phyloP scores from a whole-genome alignment of 805 yeast genomes.

The Candida orba region DNA sequence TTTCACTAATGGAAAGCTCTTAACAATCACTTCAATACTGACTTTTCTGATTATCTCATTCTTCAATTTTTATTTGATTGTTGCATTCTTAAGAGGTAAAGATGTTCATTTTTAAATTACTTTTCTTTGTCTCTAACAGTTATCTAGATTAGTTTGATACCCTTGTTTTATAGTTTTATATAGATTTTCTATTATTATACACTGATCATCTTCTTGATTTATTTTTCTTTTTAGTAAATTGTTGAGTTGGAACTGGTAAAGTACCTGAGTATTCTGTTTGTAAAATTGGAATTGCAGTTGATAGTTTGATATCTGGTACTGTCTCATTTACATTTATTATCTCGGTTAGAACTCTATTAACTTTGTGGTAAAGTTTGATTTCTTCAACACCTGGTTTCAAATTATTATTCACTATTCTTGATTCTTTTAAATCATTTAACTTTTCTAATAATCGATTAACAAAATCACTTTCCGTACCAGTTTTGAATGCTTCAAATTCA shows the following conservation, averaged over 20 bases:
- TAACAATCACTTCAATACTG: slow-evolving; percentile 42
- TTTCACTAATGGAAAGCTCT: slow-evolving; percentile 38
- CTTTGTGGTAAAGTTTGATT: slow-evolving; percentile 33
- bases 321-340: slow-evolving; percentile 32
- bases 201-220: slow-evolving; percentile 15
- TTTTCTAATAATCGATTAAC: slow-evolving; percentile 40
- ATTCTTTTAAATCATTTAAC: slow-evolving; percentile 43
- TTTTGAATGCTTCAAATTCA: slow-evolving; percentile 40
- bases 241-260: slow-evolving; percentile 53
- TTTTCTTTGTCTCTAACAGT: not conserved
- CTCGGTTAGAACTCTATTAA: slow-evolving; percentile 39
- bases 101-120: slow-evolving; percentile 22
- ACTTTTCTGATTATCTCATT: slow-evolving; percentile 66
- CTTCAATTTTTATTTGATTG: slow-evolving; percentile 58
- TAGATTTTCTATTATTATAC: not conserved
- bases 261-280: slow-evolving; percentile 71
- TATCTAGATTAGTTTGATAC: not conserved
- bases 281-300: slow-evolving; percentile 54
- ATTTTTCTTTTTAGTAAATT: slow-evolving; percentile 13
- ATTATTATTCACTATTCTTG: slow-evolving; percentile 30
- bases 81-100: slow-evolving; percentile 40
- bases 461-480: slow-evolving; percentile 34
- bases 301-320: slow-evolving; percentile 26
- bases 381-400: slow-evolving; percentile 38
- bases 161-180: not conserved